Conservation (phyloP, 1,139 yeast genomes). For the Magnusiomyces sp. region DNA sequence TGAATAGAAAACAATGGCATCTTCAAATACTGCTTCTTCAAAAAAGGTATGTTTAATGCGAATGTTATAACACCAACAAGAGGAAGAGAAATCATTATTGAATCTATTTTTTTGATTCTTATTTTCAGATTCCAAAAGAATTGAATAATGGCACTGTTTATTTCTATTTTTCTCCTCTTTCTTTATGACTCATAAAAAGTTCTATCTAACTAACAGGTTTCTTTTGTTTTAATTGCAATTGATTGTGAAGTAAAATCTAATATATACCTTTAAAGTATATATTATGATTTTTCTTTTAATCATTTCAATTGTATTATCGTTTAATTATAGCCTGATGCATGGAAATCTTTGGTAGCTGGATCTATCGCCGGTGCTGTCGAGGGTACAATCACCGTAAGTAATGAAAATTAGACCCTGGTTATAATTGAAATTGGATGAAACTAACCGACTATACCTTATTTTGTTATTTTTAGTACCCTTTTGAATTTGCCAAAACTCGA, state of each 20-base stretch:
- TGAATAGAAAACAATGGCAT: neutral
- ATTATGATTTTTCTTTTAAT: slow-evolving; percentile 5
- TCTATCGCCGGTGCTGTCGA: slow-evolving; percentile 93
- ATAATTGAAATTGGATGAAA: neutral
- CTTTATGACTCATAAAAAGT: neutral
- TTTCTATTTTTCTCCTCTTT: neutral
- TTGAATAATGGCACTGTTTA: too few species aligned
- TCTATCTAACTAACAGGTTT: neutral
- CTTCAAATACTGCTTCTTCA: neutral
- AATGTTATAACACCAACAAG: too few species aligned
- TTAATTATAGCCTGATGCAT: slow-evolving; percentile 29
- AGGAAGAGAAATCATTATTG: too few species aligned
- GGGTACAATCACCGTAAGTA: slow-evolving; percentile 56
- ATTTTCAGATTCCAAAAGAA: too few species aligned
- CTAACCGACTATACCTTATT: neutral
- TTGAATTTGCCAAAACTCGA: slow-evolving; percentile 93
- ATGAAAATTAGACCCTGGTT: neutral
- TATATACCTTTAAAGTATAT: slow-evolving; percentile 4
- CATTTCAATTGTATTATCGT: neutral
- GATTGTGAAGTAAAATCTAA: neutral
- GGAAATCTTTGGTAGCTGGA: slow-evolving; percentile 82
- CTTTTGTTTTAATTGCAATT: neutral
- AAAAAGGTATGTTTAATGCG: slow-evolving; percentile 1
- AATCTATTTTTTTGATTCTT: too few species aligned
- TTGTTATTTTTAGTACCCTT: slow-evolving; percentile 49